Evolutionary conservation across 176 grass and related monocot species (phyloP).

Genomic region (Eleusine indica): DNA sequence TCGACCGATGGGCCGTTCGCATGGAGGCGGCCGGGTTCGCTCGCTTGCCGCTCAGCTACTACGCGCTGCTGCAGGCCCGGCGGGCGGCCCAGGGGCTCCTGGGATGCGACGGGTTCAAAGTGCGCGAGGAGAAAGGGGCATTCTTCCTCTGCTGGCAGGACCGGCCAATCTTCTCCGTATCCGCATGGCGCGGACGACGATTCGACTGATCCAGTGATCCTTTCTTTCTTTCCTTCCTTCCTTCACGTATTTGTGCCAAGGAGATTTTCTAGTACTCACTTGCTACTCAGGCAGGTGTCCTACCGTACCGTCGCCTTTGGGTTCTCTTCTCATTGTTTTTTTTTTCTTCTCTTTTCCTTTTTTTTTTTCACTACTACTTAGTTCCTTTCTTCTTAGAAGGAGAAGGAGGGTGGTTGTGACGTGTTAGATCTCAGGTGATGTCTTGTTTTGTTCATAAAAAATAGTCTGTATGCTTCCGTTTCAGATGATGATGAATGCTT

Average conservation of each 20-base stretch:
- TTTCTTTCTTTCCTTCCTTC: not conserved
- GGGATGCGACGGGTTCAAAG: constrained; percentile 67
- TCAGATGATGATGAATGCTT: constrained; percentile 14
- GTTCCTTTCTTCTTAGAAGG: not conserved
- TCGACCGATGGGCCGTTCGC: constrained; percentile 66
- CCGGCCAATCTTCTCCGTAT: constrained; percentile 81
- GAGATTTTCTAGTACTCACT: not conserved
- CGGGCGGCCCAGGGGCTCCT: constrained; percentile 71
- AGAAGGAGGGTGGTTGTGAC: not conserved
- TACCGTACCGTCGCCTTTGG: not conserved
- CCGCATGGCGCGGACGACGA: constrained; percentile 74
- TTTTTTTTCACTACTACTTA: not conserved
- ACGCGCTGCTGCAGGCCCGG: constrained; percentile 69
- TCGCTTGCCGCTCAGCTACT: constrained; percentile 61
- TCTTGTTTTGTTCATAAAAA: constrained; percentile 29
- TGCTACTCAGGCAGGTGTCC: not conserved
- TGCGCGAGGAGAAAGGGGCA: constrained; percentile 65
- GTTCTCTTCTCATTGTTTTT: not conserved
- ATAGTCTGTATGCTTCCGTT: not conserved
- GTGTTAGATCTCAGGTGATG: constrained; percentile 34
- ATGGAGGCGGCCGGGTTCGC: constrained; percentile 67
- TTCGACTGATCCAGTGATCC: constrained; percentile 53
- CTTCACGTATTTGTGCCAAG: constrained; percentile 39
- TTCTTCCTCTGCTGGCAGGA: constrained; percentile 96
- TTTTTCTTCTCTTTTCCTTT: not conserved